Base-by-base conservation (phyloP, 1,139 yeast genomes). In the Taphrina flavorubra region DNA sequence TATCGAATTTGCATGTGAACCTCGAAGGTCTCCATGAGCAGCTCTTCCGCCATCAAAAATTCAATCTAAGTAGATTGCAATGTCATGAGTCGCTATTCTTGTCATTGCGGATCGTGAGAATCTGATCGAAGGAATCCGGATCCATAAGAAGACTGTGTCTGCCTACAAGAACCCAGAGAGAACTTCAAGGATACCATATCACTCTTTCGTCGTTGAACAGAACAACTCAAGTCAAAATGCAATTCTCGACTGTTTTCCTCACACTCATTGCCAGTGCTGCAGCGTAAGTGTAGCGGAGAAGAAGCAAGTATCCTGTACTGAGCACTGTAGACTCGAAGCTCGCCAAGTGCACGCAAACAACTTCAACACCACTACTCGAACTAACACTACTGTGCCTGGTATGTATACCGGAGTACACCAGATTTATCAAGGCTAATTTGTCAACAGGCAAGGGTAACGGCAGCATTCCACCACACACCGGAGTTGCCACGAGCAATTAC, bases 61-160 rank as follows among this genome's bases (percentile, higher is more conserved):
- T 46, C 53, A 49, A 49, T 49, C 53, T 49, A 49, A 49, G 36
- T 49, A 49, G 53, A 49, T 49, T 49, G 53, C 53, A 20, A 20
- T 49, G 36, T 49, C 36, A 49, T 49, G 13, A 44, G 47, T 49
- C 53, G 53, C 53, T 49, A 49, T 49, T 49, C 36, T 20, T 49
- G 53, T 20, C 31, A 49, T 8, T 49, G 36, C 53, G 36, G 53
- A 44, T 44, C 53, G 53, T 49, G 53, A 49, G 53, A 49, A 49
- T 34, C n/a, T 49, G 53, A 49, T 49, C 53, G 53, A 49, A 49
- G 53, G 11, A 49, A 10, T n/a, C n/a, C 20, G 8, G 16, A 7
- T 44, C 6, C 47, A 44, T 44, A 44, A 44, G 47, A 44, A 44
- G 47, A 44, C 16, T 44, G 47, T 13, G 16, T n/a, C 47, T 44